Base-by-base conservation (phyloP, 495 filamentous ascomycete genomes). In the Annulohypoxylon moriforme region DNA sequence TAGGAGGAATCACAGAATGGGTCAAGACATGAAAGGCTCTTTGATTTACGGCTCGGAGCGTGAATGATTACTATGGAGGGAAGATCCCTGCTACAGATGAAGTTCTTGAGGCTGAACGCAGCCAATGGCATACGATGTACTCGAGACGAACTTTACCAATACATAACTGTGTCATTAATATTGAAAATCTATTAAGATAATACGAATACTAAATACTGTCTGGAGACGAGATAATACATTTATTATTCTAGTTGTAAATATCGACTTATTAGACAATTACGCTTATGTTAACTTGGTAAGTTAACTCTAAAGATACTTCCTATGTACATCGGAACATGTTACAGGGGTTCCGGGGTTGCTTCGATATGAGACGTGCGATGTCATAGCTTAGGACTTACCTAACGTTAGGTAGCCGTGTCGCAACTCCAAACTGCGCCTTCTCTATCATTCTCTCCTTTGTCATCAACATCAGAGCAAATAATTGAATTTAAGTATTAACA, bases 391-490 rank as follows among this genome's bases (percentile, higher is more conserved):
- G 61, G 38, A 68, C 55, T 61, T 68, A 64, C 64, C 59, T 72
- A 72, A 64, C 53, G 52, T 64, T 55, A 68, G 60, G 64, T 68
- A 72, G 53, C 69, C 49, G 64, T 65, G 70, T 73, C 65, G 64
- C 70, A 68, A 60, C 47, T 22, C 53, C 63, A 50, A 67, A 62
- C 56, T 53, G 44, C 33, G 49, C 31, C 13, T 64, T 65, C 31
- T 31, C 18, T 27, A 60, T n/a, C 65, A n/a, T 64, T 10, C 47
- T 49, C 27, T 60, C 55, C 71, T 73, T 69, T 73, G 61, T 66
- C 65, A 66, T 46, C 56, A 61, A 69, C 57, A 31, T 27, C 16
- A 33, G 18, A 18, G 40, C 56, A 40, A 69, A 64, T 13, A 14
- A 34, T 18, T 6, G 57, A 55, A 46, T 29, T n/a, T 36, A 49